Base-by-base conservation (phyloP, 1,139 yeast species). In the Hanseniaspora gamundiae region DNA sequence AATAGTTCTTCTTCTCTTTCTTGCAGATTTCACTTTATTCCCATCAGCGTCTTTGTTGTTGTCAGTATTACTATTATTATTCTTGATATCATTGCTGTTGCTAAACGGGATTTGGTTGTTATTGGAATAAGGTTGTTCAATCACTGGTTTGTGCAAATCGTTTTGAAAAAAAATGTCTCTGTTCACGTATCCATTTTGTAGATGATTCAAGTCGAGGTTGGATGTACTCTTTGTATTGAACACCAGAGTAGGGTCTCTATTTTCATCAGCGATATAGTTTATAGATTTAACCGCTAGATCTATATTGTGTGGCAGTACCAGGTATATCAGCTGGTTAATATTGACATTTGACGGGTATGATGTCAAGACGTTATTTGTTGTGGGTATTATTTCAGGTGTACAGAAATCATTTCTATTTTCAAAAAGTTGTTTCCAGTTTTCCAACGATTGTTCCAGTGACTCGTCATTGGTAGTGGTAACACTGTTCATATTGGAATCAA, bases 321-420 rank as follows among this genome's bases (percentile, higher is more conserved):
- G 30, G 24, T 48, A 43, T 16, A 48, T 39, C 16, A 48, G 41
- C 13, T 47, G 48, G 38, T 48, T 48, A 17, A 48, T 47, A 33
- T 48, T 47, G 10, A 48, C 30, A 16, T 48, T 48, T 10, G 46
- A 39, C 14, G 30, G 48, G 28, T 35, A 30, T 26, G 21, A 24
- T 11, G 40, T 39, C 40, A 46, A 30, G n/a, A 38, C 42, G 24
- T 44, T 44, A 20, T 22, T 40, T 14, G 41, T 44, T 1, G 46
- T 44, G 14, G 38, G 26, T 10, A 44, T 30, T 11, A 40, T 41
- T 2, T 22, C 20, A 1, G 40, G 39, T 11, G 39, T 40, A 19
- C 46, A 44, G 17, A 48, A 48, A 3, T 42, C 35, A 2, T 38
- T n/a, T n/a, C 38, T 38, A 7, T 46, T 39, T 2, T 41, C 24